phyloP scores from a whole-genome alignment of 2,329 filamentous ascomycete species.

The Exophiala bonariae region DNA sequence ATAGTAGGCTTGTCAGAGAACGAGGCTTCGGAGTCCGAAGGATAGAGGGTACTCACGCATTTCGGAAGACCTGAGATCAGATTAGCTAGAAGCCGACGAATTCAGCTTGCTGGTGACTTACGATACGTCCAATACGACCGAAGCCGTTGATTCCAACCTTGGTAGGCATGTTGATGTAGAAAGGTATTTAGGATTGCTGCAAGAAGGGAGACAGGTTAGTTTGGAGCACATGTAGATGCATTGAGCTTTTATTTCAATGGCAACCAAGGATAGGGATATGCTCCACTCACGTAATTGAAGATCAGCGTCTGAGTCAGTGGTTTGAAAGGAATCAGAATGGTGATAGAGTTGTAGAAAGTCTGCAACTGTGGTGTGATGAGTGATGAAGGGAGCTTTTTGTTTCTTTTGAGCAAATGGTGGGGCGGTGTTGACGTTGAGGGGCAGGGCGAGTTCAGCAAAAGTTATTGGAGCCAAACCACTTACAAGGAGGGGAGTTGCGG shows the following conservation, averaged over 20 bases:
- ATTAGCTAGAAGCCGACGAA: slow-evolving; percentile 29
- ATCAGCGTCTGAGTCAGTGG: slow-evolving; percentile 12
- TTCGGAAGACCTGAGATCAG: slow-evolving; percentile 75
- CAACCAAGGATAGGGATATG: not conserved
- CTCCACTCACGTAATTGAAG: slow-evolving; percentile 1
- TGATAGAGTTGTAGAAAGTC: not conserved
- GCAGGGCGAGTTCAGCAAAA: slow-evolving; percentile 6
- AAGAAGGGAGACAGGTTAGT: not conserved
- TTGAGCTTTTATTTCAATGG: not conserved
- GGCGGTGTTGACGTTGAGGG: slow-evolving; percentile 25
- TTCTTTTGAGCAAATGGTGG: slow-evolving; percentile 22
- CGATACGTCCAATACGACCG: slow-evolving; percentile 97
- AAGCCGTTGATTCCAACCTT: slow-evolving; percentile 99
- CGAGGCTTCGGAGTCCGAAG: slow-evolving; percentile 26
- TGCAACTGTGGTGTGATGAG: slow-evolving; percentile 22
- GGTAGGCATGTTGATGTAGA: slow-evolving; percentile 52
- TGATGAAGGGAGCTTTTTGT: slow-evolving; percentile 23
- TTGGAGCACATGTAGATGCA: not conserved
- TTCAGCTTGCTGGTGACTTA: slow-evolving; percentile 35
- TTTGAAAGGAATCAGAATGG: slow-evolving; percentile 1
- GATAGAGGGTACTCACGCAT: slow-evolving; percentile 63
- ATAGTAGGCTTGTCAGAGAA: slow-evolving; percentile 18
- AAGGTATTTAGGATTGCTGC: slow-evolving; percentile 9
- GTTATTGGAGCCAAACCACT: too few species aligned
- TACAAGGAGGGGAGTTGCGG: slow-evolving; percentile 2